Percentiles rank a stretch among this genome's conserved stretches.
Evolutionary conservation across 208 protist species (phyloP).

Genomic region (Wallacemonas sp.): DNA sequence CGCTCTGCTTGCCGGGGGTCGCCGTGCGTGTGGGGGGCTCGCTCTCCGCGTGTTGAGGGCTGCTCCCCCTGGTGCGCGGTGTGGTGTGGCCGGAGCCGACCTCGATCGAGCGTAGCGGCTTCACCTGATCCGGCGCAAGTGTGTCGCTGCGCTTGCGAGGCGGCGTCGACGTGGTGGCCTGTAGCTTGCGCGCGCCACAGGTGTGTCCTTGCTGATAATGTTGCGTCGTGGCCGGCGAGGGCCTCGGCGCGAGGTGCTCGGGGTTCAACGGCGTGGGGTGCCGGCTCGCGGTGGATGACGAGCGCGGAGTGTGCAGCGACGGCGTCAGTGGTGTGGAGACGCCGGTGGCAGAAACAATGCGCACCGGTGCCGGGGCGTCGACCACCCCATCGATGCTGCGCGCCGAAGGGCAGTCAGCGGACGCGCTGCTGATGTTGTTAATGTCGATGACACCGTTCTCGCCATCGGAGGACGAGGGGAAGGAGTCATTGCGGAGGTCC

Average conservation of each 20-base stretch:
- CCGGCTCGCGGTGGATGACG: not conserved
- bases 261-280: not conserved
- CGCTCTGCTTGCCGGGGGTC: not conserved
- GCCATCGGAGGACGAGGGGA: not conserved
- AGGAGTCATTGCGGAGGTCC: not conserved
- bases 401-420: not conserved
- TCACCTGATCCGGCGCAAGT: not conserved
- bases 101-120: not conserved
- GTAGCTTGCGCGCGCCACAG: no score
- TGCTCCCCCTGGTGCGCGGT: no score
- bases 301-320: not conserved
- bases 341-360: not conserved
- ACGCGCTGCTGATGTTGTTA: conserved; percentile 8
- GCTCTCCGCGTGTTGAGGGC: no score
- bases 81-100: not conserved
- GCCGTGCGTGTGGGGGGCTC: no score
- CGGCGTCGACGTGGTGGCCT: no score
- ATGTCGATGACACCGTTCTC: conserved; percentile 5
- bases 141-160: conserved; percentile 6
- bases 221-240: not conserved
- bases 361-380: not conserved
- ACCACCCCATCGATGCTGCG: not conserved
- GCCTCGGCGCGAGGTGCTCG: not conserved
- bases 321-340: not conserved
- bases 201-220: no score